Evolutionary conservation across 495 filamentous ascomycete genomes (phyloP), one percentile per base, ranked within the genome.

Genomic region (Penicillium antarcticum): DNA sequence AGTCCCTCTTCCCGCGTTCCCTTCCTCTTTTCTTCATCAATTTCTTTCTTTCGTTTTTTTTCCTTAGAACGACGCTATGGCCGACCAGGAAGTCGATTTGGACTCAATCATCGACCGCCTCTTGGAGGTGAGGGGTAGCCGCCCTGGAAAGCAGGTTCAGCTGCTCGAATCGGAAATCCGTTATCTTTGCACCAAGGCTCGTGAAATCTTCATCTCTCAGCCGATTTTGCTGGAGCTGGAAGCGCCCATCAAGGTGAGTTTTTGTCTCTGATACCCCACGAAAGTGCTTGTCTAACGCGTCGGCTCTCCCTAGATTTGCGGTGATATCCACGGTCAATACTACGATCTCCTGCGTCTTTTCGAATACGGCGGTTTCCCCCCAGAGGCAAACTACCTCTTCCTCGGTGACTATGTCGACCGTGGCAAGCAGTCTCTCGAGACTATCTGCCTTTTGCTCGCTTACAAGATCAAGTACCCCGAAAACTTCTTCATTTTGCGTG

Each of bases 391-490:
- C 76, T 98, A 98, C 71, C 89, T 98, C 52, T 98, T 98, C 83
- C 88, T 98, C 17, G 94, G 94, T 59, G 94, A 98, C 66, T 98
- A 98, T 66, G 94, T 98, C 61, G 94, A 98, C 71, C 87, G 94
- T 77, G 94, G 94, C 74, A 98, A 98, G 81, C 94, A 98, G 77
- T 97, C 95, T 3, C 86, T 98, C 31, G 94, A 98, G 80, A 98
- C 94, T 52, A 98, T 98, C 78, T 98, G 94, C 80, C 80, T 98
- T 49, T 83, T 98, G 45, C 83, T 98, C 10, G 94, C 94, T 13
- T 98, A 98, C 83, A 98, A 98, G 84, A 98, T 98, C 81, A 97
- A 97, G 78, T 98, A 97, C 69, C 94, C 94, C 33, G 94, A 98
- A 79, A 98, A 98, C 80, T 98, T 98, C 82, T 98, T 98, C 79